A percentile compares a stretch with the other conserved stretches of the same genome.
Conservation (phyloP, 257 asterid genomes). For the Solanum acaule region DNA sequence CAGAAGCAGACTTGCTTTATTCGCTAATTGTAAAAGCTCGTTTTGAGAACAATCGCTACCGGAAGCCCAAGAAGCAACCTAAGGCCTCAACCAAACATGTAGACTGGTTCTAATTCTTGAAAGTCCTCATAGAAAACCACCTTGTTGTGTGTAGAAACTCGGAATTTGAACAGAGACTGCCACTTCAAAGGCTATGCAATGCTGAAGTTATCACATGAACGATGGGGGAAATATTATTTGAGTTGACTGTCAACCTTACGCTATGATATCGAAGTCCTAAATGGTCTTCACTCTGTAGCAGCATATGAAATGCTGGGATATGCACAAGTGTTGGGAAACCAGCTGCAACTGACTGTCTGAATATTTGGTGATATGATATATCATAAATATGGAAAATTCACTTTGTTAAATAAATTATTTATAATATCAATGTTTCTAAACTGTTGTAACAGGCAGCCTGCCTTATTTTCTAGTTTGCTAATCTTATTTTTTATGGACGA, state of each 20-base stretch:
- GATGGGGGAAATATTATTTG: background rate
- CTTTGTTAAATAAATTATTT: background rate
- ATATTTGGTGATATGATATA: background rate
- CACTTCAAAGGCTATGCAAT: background rate
- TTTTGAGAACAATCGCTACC: conserved; percentile 66
- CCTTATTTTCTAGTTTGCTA: background rate
- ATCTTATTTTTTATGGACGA: background rate
- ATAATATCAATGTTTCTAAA: background rate
- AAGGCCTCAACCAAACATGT: conserved; percentile 43
- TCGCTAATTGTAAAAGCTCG: conserved; percentile 64
- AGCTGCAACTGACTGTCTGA: background rate
- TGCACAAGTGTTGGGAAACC: background rate
- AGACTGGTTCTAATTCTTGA: conserved; percentile 35
- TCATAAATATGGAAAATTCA: background rate
- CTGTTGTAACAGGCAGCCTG: background rate
- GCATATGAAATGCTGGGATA: background rate
- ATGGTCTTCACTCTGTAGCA: background rate
- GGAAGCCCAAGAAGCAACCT: conserved; percentile 44
- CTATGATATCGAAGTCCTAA: background rate
- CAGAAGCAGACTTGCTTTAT: conserved; percentile 73
- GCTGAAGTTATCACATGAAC: background rate
- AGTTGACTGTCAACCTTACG: background rate
- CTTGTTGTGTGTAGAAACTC: background rate
- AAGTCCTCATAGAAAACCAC: background rate
- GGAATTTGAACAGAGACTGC: background rate